Base-by-base conservation (phyloP, 768 basidiomycete genomes). In the Boletus sp. region DNA sequence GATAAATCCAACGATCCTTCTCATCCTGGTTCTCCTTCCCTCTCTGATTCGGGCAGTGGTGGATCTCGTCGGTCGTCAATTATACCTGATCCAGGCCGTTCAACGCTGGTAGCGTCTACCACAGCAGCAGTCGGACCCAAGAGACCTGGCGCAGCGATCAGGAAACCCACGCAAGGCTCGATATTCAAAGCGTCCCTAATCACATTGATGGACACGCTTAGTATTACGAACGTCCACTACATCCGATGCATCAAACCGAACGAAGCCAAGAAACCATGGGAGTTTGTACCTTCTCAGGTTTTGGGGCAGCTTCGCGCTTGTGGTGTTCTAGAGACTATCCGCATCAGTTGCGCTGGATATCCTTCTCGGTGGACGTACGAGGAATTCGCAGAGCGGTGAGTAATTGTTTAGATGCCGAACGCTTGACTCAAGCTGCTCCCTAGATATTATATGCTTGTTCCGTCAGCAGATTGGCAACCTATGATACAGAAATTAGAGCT, bases 171-270 rank as follows among this genome's bases (percentile, higher is more conserved):
- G 0, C 90, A 98, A 62, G 97, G 96, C 28, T 95, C 92, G 7
- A 99, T 99, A 71, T 99, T 99, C 83, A 99, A 99, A 71, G 85
- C 89, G 2, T 98, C 95, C 0, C 76, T 99, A 51, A 89, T 91
- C 70, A 89, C 85, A 47, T 78, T 99, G 44, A 99, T 99, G 96
- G 94, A 97, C 37, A 99, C 97, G 0, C 87, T 99, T 62, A 89
- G 92, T 66, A 89, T 92, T 57, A 99, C 97, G 12, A 98, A 99
- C 66, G 97, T 98, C 1, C 97, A 99, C 69, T 99, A 99, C 69
- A 99, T 99, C 68, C 86, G 97, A 47, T 99, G 97, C 73, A 98
- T 99, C 78, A 99, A 99, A 73, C 97, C 97, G 3, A 99, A 99
- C 70, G 97, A 99, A 68, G 81, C 83, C 61, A 99, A 99, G 77